phyloP scores from a whole-genome alignment of 2,329 filamentous ascomycete genomes.

The Fusarium aywerte region DNA sequence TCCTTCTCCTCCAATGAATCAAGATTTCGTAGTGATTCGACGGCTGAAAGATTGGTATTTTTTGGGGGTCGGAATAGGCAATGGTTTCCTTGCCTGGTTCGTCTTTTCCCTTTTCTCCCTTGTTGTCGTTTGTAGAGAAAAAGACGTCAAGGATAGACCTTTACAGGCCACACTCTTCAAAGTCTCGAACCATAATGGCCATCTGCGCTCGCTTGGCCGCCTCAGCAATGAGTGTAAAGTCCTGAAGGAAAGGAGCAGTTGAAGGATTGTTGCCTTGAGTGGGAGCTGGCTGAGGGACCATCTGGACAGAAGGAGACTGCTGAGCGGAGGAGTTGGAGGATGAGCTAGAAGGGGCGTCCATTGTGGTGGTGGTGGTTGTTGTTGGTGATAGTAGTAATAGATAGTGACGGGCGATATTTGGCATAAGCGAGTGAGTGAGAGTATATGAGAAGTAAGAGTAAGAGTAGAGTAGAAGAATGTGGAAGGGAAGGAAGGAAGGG shows the following conservation, averaged over 20 bases:
- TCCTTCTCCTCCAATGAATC: neutral
- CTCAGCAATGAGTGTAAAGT: slow-evolving; percentile 89
- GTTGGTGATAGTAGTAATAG: slow-evolving; percentile 3
- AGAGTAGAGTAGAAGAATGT: neutral
- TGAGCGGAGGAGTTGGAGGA: slow-evolving; percentile 46
- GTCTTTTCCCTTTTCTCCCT: neutral
- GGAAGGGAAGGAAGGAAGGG: neutral
- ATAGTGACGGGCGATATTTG: slow-evolving; percentile 16
- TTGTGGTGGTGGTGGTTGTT: slow-evolving; percentile 17
- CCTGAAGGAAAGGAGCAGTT: slow-evolving; percentile 73
- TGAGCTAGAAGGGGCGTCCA: slow-evolving; percentile 52
- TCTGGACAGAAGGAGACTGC: slow-evolving; percentile 48
- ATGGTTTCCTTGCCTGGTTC: neutral
- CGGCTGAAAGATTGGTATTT: neutral
- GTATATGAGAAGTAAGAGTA: neutral
- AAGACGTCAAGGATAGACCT: neutral
- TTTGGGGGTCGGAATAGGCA: neutral
- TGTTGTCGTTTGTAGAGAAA: neutral
- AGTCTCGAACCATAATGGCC: slow-evolving; percentile 86
- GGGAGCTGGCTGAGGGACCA: slow-evolving; percentile 42
- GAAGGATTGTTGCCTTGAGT: slow-evolving; percentile 52
- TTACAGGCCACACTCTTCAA: slow-evolving; percentile 76
- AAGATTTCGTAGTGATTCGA: slow-evolving; percentile 9
- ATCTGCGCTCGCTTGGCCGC: slow-evolving; percentile 94
- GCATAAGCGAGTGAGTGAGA: slow-evolving; percentile 7